A percentile compares a stretch with the other conserved stretches of the same genome.
Conservation (phyloP, 257 asterid species). For the Solanum paucissectum region DNA sequence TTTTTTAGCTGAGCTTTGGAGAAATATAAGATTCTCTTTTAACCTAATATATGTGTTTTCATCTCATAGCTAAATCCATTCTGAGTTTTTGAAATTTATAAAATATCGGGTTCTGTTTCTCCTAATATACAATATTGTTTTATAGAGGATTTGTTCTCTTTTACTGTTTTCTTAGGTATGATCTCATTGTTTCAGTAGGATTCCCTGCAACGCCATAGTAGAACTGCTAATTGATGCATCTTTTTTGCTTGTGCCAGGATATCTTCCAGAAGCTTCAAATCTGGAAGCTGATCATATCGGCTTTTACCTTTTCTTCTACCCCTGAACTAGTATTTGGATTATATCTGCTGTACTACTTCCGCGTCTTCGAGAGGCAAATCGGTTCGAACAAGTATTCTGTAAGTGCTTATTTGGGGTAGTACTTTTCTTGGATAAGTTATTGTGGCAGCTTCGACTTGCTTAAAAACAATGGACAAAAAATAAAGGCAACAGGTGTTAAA, state of each 20-base stretch:
- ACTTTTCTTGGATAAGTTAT: background rate
- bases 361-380: constrained; percentile 97
- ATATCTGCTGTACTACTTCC: constrained; percentile 91
- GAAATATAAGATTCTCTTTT: background rate
- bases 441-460: background rate
- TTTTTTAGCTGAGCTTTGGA: background rate
- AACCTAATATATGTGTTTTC: background rate
- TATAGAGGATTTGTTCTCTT: background rate
- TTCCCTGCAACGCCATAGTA: background rate
- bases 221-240: background rate
- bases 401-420: constrained; percentile 27
- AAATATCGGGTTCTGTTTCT: background rate
- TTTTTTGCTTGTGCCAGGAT: constrained; percentile 55
- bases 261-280: constrained; percentile 74
- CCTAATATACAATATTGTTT: background rate
- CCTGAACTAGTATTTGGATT: constrained; percentile 89
- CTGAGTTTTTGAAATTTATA: background rate
- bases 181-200: background rate
- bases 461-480: background rate
- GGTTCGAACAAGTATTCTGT: constrained; percentile 94
- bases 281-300: constrained; percentile 88
- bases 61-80: background rate
- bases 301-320: constrained; percentile 84
- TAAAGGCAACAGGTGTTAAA: background rate
- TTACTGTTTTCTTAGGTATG: background rate